Conservation (phyloP, 257 asterid species). For the Mentha longifolia region DNA sequence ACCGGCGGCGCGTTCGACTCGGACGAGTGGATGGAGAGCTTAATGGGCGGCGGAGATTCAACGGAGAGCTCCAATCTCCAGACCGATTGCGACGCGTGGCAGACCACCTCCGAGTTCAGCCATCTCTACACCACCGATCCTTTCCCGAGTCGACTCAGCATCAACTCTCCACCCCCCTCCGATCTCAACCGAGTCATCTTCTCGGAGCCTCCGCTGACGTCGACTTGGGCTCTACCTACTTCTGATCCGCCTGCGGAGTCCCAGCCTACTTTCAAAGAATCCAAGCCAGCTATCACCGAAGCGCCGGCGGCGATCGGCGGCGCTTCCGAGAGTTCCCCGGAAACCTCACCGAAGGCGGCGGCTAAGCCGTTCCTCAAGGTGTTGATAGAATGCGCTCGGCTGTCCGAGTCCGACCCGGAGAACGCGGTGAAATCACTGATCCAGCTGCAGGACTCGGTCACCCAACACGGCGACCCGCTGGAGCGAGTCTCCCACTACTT, state of each 20-base stretch:
- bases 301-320: slow-evolving; percentile 35
- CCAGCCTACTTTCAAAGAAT: slow-evolving; percentile 7
- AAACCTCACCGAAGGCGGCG: slow-evolving; percentile 31
- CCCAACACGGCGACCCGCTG: slow-evolving; percentile 68
- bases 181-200: slow-evolving; percentile 68
- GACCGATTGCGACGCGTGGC: slow-evolving; percentile 81
- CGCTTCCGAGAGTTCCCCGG: slow-evolving; percentile 51
- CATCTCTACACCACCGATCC: slow-evolving; percentile 61
- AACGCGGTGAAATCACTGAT: slow-evolving; percentile 60
- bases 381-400: slow-evolving; percentile 64
- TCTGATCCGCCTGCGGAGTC: slow-evolving; percentile 32
- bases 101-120: slow-evolving; percentile 49
- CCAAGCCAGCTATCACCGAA: slow-evolving; percentile 30
- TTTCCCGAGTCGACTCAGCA: slow-evolving; percentile 60
- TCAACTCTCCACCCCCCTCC: slow-evolving; percentile 57
- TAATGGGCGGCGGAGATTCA: slow-evolving; percentile 84
- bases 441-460: slow-evolving; percentile 62
- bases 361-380: slow-evolving; percentile 63
- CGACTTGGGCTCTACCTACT: slow-evolving; percentile 47
- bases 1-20: slow-evolving; percentile 83
- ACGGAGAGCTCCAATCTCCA: slow-evolving; percentile 67
- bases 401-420: slow-evolving; percentile 69
- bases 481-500: slow-evolving; percentile 83
- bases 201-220: slow-evolving; percentile 48
- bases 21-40: slow-evolving; percentile 98